Evolutionary conservation across 352 stramenopile species (phyloP).

Genomic region (Globisporangium sylvaticum): DNA sequence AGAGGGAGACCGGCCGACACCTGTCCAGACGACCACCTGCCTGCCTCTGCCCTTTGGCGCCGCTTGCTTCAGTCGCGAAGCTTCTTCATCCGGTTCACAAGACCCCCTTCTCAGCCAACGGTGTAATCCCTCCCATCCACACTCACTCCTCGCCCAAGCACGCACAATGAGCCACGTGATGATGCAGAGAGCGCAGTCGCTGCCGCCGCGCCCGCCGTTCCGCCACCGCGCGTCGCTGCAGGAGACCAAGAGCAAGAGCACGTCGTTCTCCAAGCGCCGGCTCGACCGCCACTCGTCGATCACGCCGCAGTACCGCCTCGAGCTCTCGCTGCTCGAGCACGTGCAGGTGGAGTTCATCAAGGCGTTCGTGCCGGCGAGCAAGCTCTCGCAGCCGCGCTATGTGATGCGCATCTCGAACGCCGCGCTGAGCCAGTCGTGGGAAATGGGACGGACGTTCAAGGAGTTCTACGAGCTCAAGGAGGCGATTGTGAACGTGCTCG

Average conservation of each 20-base stretch:
- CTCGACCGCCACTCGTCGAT: constrained; percentile 46
- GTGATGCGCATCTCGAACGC: constrained; percentile 76
- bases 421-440: constrained; percentile 65
- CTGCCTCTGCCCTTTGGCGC: background rate
- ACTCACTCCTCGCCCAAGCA: background rate
- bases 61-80: constrained; percentile 11
- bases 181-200: constrained; percentile 39
- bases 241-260: constrained; percentile 19
- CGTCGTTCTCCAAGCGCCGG: constrained; percentile 43
- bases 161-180: constrained; percentile 13
- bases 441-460: constrained; percentile 73
- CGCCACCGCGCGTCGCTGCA: constrained; percentile 43
- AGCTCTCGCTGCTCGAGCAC: constrained; percentile 68
- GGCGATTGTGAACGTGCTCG: constrained; percentile 40
- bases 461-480: constrained; percentile 84
- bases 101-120: background rate
- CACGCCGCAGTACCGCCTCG: constrained; percentile 35
- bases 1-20: background rate
- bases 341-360: constrained; percentile 82
- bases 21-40: background rate
- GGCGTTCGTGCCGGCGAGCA: constrained; percentile 67
- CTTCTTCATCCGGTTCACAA: background rate
- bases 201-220: constrained; percentile 28
- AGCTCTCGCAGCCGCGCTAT: constrained; percentile 64
- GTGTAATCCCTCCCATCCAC: background rate